These are phyloP conservation scores for Teratosphaeriaceae sp. DNA, from an alignment of 2,329 filamentous ascomycete species.

Conservation along the genomic window DNA sequence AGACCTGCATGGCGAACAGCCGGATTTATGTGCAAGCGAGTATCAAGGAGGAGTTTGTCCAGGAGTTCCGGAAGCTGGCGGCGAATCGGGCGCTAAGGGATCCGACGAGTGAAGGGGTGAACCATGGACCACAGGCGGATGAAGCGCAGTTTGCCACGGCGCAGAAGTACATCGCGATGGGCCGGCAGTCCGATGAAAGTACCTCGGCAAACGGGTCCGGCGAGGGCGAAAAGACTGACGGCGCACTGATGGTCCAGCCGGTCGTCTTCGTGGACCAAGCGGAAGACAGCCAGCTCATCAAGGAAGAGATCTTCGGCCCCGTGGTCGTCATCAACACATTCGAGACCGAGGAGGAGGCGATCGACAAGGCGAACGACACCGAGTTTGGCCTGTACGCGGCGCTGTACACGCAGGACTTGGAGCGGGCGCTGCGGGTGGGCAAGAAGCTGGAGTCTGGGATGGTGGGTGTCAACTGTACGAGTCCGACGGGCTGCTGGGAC, in stretches of 20 bases:
- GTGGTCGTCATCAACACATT: conserved; percentile 34
- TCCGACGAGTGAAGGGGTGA: conserved; percentile 59
- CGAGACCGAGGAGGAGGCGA: conserved; percentile 29
- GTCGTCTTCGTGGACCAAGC: conserved; percentile 32
- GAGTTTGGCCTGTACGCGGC: too few species aligned
- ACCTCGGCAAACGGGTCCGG: too few species aligned
- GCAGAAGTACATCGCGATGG: conserved; percentile 17
- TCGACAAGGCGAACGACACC: conserved; percentile 32
- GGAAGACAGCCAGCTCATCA: conserved; percentile 24
- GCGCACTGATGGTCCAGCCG: conserved; percentile 40
- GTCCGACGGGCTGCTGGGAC: too few species aligned
- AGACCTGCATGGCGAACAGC: conserved; percentile 55
- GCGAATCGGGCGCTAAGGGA: too few species aligned
- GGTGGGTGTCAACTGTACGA: too few species aligned
- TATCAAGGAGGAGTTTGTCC: conserved; percentile 41
- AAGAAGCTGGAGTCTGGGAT: too few species aligned
- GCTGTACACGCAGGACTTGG: too few species aligned
- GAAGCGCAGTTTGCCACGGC: conserved; percentile 41
- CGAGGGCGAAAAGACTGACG: background rate
- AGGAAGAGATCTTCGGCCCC: conserved; percentile 32
- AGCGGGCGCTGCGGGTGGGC: too few species aligned
- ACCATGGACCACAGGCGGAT: conserved; percentile 63
- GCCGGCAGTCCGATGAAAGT: too few species aligned
- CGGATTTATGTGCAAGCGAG: conserved; percentile 52
- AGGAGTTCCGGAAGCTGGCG: too few species aligned